Evolutionary conservation across 2,329 filamentous ascomycete species (phyloP).

Genomic region (Phialophora macrospora): DNA sequence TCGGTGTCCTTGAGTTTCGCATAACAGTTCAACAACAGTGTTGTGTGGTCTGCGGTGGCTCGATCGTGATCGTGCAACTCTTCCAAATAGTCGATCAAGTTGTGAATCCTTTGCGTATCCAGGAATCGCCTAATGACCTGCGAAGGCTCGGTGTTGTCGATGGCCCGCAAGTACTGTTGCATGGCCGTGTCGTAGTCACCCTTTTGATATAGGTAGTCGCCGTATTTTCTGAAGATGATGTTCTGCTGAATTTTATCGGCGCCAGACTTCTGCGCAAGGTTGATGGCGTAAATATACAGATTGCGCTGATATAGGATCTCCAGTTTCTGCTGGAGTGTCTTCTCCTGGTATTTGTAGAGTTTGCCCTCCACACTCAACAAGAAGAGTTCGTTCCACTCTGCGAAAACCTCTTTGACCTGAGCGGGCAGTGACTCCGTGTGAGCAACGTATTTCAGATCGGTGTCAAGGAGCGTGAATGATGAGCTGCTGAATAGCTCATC

Average conservation of each 20-base stretch:
- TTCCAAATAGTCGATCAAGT: slow-evolving; percentile 94
- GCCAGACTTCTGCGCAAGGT: slow-evolving; percentile 85
- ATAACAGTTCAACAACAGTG: slow-evolving; percentile 92
- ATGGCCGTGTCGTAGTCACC: slow-evolving; percentile 98
- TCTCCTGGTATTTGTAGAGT: slow-evolving; percentile 89
- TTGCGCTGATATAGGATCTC: slow-evolving; percentile 94
- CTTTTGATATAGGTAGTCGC: slow-evolving; percentile 92
- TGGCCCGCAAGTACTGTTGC: slow-evolving; percentile 95
- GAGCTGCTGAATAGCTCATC: slow-evolving; percentile 85
- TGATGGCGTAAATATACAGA: slow-evolving; percentile 88
- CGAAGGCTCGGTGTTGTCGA: slow-evolving; percentile 93
- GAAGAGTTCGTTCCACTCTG: slow-evolving; percentile 89
- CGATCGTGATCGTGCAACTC: slow-evolving; percentile 92
- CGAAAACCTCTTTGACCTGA: slow-evolving; percentile 77
- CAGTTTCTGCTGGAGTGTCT: slow-evolving; percentile 83
- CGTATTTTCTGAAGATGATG: slow-evolving; percentile 89
- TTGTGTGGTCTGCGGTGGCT: slow-evolving; percentile 94
- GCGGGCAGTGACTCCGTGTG: slow-evolving; percentile 85
- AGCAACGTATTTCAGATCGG: slow-evolving; percentile 84
- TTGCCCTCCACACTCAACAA: slow-evolving; percentile 92
- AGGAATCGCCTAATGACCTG: slow-evolving; percentile 97
- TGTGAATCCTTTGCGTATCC: slow-evolving; percentile 96
- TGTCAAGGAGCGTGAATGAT: slow-evolving; percentile 89
- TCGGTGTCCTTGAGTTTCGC: slow-evolving; percentile 96
- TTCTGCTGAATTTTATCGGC: slow-evolving; percentile 83